phyloP scores from a whole-genome alignment of 352 stramenopile genomes.

The Globisporangium irregulare region DNA sequence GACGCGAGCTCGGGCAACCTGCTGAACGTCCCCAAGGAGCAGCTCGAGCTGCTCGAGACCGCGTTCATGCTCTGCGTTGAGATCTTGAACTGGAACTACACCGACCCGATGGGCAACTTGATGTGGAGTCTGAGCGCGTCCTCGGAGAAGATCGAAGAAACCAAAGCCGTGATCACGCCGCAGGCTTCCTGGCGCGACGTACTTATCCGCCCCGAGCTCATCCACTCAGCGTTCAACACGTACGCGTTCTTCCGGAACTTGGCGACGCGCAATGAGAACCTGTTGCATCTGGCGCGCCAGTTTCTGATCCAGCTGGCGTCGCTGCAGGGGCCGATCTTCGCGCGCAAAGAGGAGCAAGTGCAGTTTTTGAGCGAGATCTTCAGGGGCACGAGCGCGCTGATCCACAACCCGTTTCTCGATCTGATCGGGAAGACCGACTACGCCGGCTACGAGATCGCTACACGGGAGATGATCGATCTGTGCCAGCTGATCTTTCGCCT shows the following conservation, averaged over 20 bases:
- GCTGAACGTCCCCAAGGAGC: conserved; percentile 45
- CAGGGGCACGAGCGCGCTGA: conserved; percentile 51
- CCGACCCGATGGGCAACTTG: conserved; percentile 57
- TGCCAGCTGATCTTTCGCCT: conserved; percentile 78
- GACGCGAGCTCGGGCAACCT: conserved; percentile 20
- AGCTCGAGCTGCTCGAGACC: conserved; percentile 72
- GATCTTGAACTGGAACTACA: conserved; percentile 78
- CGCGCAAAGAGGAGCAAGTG: conserved; percentile 53
- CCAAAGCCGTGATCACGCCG: conserved; percentile 43
- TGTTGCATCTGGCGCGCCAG: conserved; percentile 77
- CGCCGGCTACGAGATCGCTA: conserved; percentile 64
- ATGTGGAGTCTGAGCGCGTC: conserved; percentile 53
- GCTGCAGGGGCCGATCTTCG: conserved; percentile 68
- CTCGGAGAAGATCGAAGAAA: conserved; percentile 32
- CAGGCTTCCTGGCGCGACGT: conserved; percentile 68
- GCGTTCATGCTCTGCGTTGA: conserved; percentile 77
- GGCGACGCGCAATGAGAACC: conserved; percentile 57
- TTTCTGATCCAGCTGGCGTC: conserved; percentile 81
- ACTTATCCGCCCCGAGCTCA: conserved; percentile 65
- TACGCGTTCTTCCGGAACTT: conserved; percentile 79
- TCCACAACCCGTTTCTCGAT: conserved; percentile 75
- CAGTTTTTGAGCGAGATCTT: conserved; percentile 75
- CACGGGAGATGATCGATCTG: conserved; percentile 80
- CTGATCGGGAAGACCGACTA: conserved; percentile 60
- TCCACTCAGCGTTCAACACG: conserved; percentile 85